A percentile compares a stretch with the other conserved stretches of the same genome.
Evolutionary conservation across 768 basidiomycete species (phyloP).

Genomic region (Collybia sordida): DNA sequence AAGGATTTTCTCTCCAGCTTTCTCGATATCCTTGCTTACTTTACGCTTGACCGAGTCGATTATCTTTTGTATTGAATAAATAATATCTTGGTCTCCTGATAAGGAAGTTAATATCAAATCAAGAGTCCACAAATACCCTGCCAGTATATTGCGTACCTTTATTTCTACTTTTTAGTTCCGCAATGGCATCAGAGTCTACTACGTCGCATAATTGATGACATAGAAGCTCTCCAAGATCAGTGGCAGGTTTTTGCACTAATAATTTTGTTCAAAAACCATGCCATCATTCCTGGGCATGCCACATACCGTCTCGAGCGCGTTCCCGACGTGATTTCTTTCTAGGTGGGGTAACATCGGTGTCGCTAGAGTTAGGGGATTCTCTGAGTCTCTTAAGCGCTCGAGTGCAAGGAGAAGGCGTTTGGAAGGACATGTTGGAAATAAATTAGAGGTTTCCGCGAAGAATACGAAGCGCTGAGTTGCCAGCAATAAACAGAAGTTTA

Average conservation of each 20-base stretch:
- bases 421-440: too few relatives aligned
- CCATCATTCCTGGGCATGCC: neutral
- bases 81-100: constrained; percentile 18
- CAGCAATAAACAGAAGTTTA: too few relatives aligned
- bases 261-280: neutral
- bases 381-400: neutral
- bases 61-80: constrained; percentile 27
- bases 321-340: constrained; percentile 16
- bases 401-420: neutral
- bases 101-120: neutral
- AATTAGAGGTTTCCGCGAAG: too few relatives aligned
- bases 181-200: constrained; percentile 11
- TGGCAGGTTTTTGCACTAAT: constrained; percentile 9
- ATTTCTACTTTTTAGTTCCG: constrained; percentile 17
- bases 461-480: too few relatives aligned
- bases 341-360: constrained; percentile 18
- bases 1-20: constrained; percentile 27
- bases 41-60: constrained; percentile 29
- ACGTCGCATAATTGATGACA: constrained; percentile 11
- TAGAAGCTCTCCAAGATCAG: constrained; percentile 16
- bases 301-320: constrained; percentile 9
- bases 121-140: neutral
- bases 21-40: constrained; percentile 28
- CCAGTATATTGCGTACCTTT: constrained; percentile 13
- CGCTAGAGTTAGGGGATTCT: constrained; percentile 15